phyloP scores from a whole-genome alignment of 2,329 filamentous ascomycete species.

The Beauveria sp. region DNA sequence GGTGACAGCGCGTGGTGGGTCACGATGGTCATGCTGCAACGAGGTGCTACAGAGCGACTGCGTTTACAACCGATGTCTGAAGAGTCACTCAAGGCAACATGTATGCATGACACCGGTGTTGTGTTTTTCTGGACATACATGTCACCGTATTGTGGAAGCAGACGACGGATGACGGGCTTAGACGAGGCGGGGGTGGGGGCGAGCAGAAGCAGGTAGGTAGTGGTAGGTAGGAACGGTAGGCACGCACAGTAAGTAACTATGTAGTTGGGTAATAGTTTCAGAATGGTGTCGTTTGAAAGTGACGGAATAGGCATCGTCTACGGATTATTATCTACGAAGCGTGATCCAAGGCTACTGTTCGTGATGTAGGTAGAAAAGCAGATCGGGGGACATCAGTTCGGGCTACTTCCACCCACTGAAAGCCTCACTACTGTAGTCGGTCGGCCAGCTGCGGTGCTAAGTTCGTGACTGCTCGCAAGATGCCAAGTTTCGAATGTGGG shows the following conservation, averaged over 20 bases:
- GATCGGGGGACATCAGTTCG: background rate
- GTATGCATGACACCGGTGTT: background rate
- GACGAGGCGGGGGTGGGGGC: background rate
- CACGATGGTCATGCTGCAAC: background rate
- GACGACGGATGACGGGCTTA: background rate
- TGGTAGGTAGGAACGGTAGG: too few species aligned
- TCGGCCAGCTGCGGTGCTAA: too few species aligned
- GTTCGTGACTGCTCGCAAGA: too few species aligned
- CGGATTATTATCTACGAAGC: background rate
- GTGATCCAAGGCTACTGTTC: background rate
- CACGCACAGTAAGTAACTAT: too few species aligned
- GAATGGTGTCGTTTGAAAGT: background rate
- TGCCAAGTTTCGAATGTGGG: too few species aligned
- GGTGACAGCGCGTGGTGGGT: constrained; percentile 1
- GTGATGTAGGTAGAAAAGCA: background rate
- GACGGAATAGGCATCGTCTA: background rate
- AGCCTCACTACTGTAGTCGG: too few species aligned
- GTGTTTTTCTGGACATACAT: background rate
- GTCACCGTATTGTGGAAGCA: background rate
- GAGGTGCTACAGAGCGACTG: background rate
- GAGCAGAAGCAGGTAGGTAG: too few species aligned
- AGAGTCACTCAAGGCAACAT: background rate
- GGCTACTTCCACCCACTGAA: too few species aligned
- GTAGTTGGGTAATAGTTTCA: background rate
- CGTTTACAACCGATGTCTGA: background rate